phyloP scores from a whole-genome alignment of 495 filamentous ascomycete genomes.

The Hypoxylon fragiforme region DNA sequence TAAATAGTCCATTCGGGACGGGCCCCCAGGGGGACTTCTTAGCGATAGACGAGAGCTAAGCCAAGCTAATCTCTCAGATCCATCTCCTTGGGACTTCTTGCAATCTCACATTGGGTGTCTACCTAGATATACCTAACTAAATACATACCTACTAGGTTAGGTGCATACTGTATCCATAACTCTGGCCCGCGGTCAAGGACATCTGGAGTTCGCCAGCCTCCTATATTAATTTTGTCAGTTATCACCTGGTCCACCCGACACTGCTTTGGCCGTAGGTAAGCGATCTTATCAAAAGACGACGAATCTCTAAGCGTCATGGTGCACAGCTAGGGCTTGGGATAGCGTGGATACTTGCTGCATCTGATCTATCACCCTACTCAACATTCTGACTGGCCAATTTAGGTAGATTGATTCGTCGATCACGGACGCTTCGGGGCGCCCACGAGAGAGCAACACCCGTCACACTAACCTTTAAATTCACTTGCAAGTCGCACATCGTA shows the following conservation, averaged over 20 bases:
- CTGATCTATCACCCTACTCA: slow-evolving; percentile 24
- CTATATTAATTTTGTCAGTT: too few relatives aligned
- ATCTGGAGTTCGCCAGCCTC: slow-evolving; percentile 12
- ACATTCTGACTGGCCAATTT: slow-evolving; percentile 9
- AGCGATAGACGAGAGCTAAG: slow-evolving; percentile 14
- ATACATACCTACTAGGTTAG: too few relatives aligned
- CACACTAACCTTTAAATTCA: slow-evolving; percentile 22
- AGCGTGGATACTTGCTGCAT: not conserved
- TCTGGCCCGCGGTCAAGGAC: slow-evolving; percentile 20
- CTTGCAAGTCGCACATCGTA: slow-evolving; percentile 25
- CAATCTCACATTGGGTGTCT: slow-evolving; percentile 9
- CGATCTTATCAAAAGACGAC: slow-evolving; percentile 6
- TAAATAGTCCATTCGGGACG: slow-evolving; percentile 27
- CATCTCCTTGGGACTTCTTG: slow-evolving; percentile 19
- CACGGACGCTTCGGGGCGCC: slow-evolving; percentile 30
- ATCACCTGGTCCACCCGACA: not conserved
- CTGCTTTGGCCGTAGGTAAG: slow-evolving; percentile 21
- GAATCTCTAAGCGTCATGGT: slow-evolving; percentile 1
- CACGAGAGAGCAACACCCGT: slow-evolving; percentile 26
- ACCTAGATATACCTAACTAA: too few relatives aligned
- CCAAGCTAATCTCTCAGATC: slow-evolving; percentile 12
- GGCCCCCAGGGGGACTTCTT: slow-evolving; percentile 16
- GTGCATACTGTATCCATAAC: slow-evolving; percentile 15
- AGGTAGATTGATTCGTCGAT: slow-evolving; percentile 21
- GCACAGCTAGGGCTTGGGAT: not conserved